Evolutionary conservation across 345 rosid species (phyloP).

Genomic region (Odontarrhena argentea): DNA sequence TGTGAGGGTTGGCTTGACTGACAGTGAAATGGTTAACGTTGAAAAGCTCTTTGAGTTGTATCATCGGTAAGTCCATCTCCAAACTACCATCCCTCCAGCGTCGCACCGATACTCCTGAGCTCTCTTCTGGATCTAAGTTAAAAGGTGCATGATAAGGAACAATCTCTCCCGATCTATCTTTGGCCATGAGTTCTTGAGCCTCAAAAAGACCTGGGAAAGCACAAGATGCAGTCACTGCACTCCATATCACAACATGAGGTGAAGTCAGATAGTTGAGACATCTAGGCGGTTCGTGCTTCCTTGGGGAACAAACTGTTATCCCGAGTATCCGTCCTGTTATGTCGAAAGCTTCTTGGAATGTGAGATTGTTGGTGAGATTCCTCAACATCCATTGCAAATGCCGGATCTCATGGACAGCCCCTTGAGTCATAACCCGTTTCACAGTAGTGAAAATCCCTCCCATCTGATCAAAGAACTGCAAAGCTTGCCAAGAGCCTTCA

Average conservation of each 20-base stretch:
- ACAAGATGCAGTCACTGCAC: conserved; percentile 99
- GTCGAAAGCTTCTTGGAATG: conserved; percentile 97
- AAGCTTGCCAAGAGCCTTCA: conserved; percentile 77
- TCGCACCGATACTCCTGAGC: conserved; percentile 56
- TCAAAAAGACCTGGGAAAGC: conserved; percentile 98
- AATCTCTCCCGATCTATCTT: conserved; percentile 93
- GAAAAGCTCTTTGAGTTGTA: conserved; percentile 92
- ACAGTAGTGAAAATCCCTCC: conserved; percentile 87
- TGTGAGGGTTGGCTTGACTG: conserved; percentile 97
- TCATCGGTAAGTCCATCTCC: conserved; percentile 97
- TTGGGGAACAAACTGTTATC: conserved; percentile 91
- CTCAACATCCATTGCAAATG: conserved; percentile 92
- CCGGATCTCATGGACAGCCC: conserved; percentile 91
- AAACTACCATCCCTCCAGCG: conserved; percentile 99
- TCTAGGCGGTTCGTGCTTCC: conserved; percentile 98
- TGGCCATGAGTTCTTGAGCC: conserved; percentile 99
- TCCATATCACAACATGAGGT: conserved; percentile 98
- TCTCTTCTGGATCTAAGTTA: conserved; percentile 74
- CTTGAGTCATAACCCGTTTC: conserved; percentile 83
- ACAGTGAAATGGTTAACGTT: conserved; percentile 97
- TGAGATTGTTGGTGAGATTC: conserved; percentile 86
- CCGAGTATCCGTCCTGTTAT: conserved; percentile 94
- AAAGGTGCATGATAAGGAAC: conserved; percentile 95
- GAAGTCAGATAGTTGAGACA: conserved; percentile 95
- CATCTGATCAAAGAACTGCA: conserved; percentile 90